Conservation (phyloP, 2,329 filamentous ascomycete species). For the Fusarium camptoceras region DNA sequence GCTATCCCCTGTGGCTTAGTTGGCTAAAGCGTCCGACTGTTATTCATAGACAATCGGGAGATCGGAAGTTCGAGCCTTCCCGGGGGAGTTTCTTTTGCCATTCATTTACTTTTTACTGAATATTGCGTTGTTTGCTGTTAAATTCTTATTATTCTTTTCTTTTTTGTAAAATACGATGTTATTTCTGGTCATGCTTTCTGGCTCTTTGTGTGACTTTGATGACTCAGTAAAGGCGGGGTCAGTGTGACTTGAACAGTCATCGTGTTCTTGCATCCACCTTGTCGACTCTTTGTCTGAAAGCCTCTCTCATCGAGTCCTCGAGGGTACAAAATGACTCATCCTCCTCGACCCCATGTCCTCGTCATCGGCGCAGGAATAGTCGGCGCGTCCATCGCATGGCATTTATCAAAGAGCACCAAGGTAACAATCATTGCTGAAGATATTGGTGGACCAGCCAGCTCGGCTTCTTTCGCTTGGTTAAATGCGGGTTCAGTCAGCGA, state of each 20-base stretch:
- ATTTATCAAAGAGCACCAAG: constrained; percentile 10
- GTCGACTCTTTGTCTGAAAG: background rate
- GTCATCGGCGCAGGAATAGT: constrained; percentile 32
- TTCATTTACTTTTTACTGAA: fast-evolving
- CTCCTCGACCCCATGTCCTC: constrained; percentile 8
- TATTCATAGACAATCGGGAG: constrained; percentile 45
- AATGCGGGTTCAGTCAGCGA: constrained; percentile 28
- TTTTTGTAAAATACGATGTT: background rate
- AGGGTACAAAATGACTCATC: background rate
- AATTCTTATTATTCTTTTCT: fast-evolving
- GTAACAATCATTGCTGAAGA: constrained; percentile 34
- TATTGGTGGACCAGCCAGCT: constrained; percentile 19
- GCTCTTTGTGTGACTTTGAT: fast-evolving
- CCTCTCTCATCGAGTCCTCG: background rate
- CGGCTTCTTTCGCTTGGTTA: constrained; percentile 33
- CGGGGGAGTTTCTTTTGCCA: constrained; percentile 36
- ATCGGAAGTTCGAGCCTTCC: constrained; percentile 49
- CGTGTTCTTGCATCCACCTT: background rate
- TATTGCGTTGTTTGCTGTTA: fast-evolving
- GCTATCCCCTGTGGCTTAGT: constrained; percentile 42
- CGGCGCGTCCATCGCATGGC: constrained; percentile 34
- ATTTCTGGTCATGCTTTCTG: fast-evolving
- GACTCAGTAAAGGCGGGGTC: background rate
- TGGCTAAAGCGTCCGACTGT: constrained; percentile 45
- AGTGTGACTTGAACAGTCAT: background rate